Evolutionary conservation across 73 alveolate species (phyloP), one percentile per base, ranked within the genome.

Genomic region (Paramecium pentaurelia): DNA sequence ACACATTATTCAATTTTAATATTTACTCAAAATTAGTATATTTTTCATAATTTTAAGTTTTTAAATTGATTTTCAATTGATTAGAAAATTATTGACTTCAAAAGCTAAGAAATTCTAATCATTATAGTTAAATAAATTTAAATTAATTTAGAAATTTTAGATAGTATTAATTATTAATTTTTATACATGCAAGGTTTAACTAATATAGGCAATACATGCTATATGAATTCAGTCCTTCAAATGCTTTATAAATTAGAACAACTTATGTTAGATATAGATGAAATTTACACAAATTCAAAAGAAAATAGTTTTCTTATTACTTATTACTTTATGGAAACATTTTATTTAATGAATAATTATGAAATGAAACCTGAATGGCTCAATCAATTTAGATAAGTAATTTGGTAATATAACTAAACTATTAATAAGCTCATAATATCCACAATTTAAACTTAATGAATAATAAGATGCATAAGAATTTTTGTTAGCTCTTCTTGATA

Each of bases 381-480:
- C 47, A 45, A 45, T 45, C 49, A 80, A 80, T 49, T 80, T 45
- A 34, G 73, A 20, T 27, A 80, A 44, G 60, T 73, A 5, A 73
- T 73, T 73, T n/a, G 71, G 91, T 80, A 49, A 32, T 32, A 37
- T n/a, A 47, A 80, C 84, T 32, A 8, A 1, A 3, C 75, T 40
- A 36, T 73, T 34, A 73, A 20, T 36, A 30, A 73, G 87, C 38
- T 30, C 87, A 11, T n/a, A 73, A 20, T 80, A 10, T 27, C 91
- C 71, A 25, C 16, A 80, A 42, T 80, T 80, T 80, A 80, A 40
- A 16, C 34, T 40, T 2, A 42, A 49, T 28, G 47, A 80, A 47
- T 36, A 80, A 27, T 80, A 80, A 58, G 91, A 80, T 80, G 91
- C 91, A 14, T 80, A 80, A 36, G 91, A 80, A 42, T 80, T 80